These are phyloP conservation scores for Aureobasidium sp. DNA, from an alignment of 2,329 filamentous ascomycete genomes.

Conservation along the genomic window DNA sequence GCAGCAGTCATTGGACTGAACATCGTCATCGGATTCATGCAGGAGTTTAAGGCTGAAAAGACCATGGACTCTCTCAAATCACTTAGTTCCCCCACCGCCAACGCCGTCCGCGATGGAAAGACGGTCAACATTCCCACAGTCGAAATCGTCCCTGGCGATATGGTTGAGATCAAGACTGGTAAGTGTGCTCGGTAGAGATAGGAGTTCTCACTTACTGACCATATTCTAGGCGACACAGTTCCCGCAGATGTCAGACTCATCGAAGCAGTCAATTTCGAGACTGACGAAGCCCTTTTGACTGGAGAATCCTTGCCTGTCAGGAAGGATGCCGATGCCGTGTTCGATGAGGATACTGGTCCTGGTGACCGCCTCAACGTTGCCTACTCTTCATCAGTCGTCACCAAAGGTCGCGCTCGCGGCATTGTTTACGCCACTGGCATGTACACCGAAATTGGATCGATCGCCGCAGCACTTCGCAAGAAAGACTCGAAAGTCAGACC, in stretches of 20 bases:
- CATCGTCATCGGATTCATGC: conserved; percentile 40
- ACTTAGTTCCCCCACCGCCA: conserved; percentile 41
- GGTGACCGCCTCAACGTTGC: conserved; percentile 59
- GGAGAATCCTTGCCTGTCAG: conserved; percentile 55
- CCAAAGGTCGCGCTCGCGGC: conserved; percentile 55
- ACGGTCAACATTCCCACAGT: conserved; percentile 34
- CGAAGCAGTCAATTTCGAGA: conserved; percentile 55
- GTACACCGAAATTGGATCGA: conserved; percentile 61
- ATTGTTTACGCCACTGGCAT: conserved; percentile 55
- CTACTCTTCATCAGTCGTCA: conserved; percentile 58
- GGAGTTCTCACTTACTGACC: neutral
- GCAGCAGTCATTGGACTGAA: conserved; percentile 40
- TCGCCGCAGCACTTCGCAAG: conserved; percentile 56
- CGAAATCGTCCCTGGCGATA: conserved; percentile 42
- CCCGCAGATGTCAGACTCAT: conserved; percentile 42
- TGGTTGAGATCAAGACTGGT: conserved; percentile 41
- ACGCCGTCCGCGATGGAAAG: conserved; percentile 40
- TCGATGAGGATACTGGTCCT: conserved; percentile 40
- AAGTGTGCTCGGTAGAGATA: neutral
- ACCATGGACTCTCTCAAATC: conserved; percentile 44
- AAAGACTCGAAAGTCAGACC: conserved; percentile 33
- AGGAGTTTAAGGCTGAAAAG: conserved; percentile 43
- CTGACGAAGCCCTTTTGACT: conserved; percentile 63
- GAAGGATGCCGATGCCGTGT: conserved; percentile 26
- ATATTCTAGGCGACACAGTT: conserved; percentile 29